Base-by-base conservation (phyloP, 78 protist genomes). In the Tieghemostelium lacteum region DNA sequence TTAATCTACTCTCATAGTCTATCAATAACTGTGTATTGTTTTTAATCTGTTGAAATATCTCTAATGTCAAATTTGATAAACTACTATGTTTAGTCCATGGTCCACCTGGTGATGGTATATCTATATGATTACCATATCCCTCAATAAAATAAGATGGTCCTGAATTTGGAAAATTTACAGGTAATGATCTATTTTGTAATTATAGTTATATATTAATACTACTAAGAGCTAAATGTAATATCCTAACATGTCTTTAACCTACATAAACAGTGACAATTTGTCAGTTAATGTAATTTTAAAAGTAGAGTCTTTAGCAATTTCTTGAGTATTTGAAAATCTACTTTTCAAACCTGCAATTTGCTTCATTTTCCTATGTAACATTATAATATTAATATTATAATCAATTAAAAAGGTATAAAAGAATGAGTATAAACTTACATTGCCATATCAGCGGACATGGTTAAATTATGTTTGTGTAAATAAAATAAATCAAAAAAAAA, bases 81-180 rank as follows among this genome's bases (percentile, higher is more conserved):
- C 31, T 49, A 24, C 70, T 83, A 24, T 34, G 24, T 42, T 22
- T 76, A 2, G 64, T 60, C 78, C 76, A 83, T 33, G 37, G 28
- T 33, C n/a, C 19, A 28, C 50, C 64, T 57, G 71, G 78, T 60
- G 65, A 58, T 19, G 77, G 64, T 50, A 71, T 36, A 33, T 60
- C 45, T 22, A 71, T 24, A 37, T 83, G 91, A 28, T 62, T 73
- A 55, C 69, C 70, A 50, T 24, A 28, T 40, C 52, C 45, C 24
- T 83, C 91, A 31, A 83, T 42, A 45, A 83, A 83, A 50, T 58
- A 83, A 69, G 55, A 66, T 37, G 91, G 91, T 29, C 78, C 78
- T 60, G 73, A 36, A 49, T 52, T 70, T 34, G 91, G 91, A 24
- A 83, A 83, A 70, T 83, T 58, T 17, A 69, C 61, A 19, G 91